Conservation (phyloP, 257 asterid species). For the Leptodermis oblonga region DNA sequence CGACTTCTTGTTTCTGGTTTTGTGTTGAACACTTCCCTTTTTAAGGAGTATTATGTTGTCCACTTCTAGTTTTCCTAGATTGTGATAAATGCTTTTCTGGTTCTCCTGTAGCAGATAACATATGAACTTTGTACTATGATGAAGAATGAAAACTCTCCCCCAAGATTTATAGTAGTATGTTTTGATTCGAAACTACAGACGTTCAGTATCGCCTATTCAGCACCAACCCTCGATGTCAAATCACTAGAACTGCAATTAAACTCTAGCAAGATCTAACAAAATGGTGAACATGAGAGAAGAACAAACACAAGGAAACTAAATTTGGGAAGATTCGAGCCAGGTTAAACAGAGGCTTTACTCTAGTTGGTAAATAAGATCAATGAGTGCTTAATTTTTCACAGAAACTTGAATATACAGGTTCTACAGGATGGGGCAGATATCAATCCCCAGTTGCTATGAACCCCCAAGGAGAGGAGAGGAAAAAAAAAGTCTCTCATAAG, state of each 20-base stretch:
- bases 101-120: no score
- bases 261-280: not conserved
- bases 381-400: not conserved
- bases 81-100: no score
- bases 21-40: no score
- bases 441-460: conserved; percentile 11
- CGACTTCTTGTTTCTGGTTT: not conserved
- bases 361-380: not conserved
- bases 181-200: no score
- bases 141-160: no score
- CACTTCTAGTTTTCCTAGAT: no score
- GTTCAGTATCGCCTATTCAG: no score
- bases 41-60: no score
- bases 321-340: not conserved
- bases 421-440: conserved; percentile 16
- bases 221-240: no score
- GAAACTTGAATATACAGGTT: conserved; percentile 15
- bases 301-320: not conserved
- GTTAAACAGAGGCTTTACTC: not conserved
- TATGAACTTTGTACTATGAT: no score
- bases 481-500: not conserved
- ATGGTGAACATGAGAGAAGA: not conserved
- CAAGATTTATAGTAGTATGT: no score
- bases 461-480: conserved; percentile 16
- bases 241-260: no score